Conservation (phyloP, 495 filamentous ascomycete genomes). For the Xylaria acuta region DNA sequence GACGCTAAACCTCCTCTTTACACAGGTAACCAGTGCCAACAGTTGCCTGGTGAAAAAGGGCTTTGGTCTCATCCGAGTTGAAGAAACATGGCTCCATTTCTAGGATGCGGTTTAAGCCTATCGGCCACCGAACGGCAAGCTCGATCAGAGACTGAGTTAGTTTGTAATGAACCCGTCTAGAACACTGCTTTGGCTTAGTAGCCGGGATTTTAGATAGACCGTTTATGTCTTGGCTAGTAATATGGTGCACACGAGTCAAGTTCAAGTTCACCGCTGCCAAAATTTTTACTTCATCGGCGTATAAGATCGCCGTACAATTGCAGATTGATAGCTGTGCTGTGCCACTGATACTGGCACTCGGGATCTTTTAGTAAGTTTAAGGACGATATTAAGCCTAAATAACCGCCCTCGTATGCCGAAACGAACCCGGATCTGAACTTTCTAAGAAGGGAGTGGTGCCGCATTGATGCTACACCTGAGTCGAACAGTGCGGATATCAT, state of each 20-base stretch:
- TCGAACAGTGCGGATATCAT: neutral
- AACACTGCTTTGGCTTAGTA: neutral
- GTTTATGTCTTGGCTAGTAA: slow-evolving; percentile 1
- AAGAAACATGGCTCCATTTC: neutral
- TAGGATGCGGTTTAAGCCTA: neutral
- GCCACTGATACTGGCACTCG: neutral
- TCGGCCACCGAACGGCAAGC: neutral
- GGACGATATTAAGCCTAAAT: neutral
- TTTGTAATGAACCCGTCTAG: neutral
- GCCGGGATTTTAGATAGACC: neutral
- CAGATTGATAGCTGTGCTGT: neutral
- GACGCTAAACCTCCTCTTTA: neutral
- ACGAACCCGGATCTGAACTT: neutral
- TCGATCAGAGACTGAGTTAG: neutral
- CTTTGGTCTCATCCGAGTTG: too few relatives aligned
- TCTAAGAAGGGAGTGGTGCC: neutral
- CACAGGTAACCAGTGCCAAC: neutral
- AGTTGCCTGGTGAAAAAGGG: neutral
- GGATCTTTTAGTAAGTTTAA: neutral
- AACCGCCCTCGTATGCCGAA: neutral
- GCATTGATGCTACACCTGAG: neutral
- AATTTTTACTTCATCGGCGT: neutral
- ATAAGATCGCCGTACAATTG: neutral
- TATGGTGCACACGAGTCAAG: neutral
- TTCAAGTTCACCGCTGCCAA: neutral